Evolutionary conservation across 192 early-diverging fungal genomes (phyloP), one percentile per base, ranked within the genome.

Genomic region (Oehlia diaphana): DNA sequence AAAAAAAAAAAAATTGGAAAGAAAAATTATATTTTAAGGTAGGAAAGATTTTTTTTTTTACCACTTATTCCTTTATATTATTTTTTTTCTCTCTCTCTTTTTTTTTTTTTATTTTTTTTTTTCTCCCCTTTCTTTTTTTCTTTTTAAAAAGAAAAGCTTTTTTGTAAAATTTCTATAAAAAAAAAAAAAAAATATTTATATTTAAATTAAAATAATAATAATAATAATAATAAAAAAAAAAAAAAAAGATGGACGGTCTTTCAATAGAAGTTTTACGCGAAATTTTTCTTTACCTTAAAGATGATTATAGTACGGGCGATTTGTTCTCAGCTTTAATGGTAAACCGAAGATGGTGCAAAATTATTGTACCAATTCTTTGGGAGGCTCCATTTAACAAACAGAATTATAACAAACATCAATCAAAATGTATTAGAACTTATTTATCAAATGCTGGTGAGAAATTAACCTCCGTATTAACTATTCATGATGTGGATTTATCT

Each of bases 91-190:
- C 1, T 31, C 1, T 31, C 1, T 31, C 1, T 31, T 31, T 31
- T 31, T 31, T 31, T 31, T 31, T 31, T 31, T 31, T 31, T 31
- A 31, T 44, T 44, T 9, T 44, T 9, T 44, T 1, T 4, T 2
- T 2, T 2, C 2, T 2, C 5, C 2, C 5, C 5, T 2, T 2
- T 2, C 5, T 2, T 2, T 2, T 37, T 6, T 2, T 10, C 10
- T 13, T 12, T 12, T 49, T 49, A 49, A 9, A 13, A 49, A 9
- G 14, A 10, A 50, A 14, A 3, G 2, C 12, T 50, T 50, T 50
- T 10, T 50, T 50, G 0, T 50, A 10, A 14, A 50, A 50, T 13
- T 50, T 50, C 49, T 37, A 37, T 37, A n/a, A n/a, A n/a, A 26
- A 26, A 26, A 26, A 44, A 44, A 58, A 19, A 58, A 58, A 58